Conservation (phyloP, 1,139 yeast genomes). For the Candida frijolesensis region DNA sequence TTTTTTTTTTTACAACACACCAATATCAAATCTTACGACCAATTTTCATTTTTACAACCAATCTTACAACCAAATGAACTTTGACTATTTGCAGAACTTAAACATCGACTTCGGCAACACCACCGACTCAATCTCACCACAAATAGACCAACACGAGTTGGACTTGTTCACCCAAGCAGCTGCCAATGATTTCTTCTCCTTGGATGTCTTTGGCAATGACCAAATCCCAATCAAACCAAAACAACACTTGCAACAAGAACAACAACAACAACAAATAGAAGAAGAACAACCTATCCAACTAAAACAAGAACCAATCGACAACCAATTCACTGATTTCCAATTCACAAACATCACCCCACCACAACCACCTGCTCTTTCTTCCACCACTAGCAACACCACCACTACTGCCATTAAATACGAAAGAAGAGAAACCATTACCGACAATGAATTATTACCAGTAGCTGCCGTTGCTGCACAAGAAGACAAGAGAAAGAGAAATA, state of each 20-base stretch:
- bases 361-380: background rate
- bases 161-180: constrained; percentile 43
- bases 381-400: background rate
- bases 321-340: constrained; percentile 2
- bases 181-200: constrained; percentile 45
- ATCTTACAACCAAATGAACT: constrained; percentile 30
- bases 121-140: constrained; percentile 22
- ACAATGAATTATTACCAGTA: background rate
- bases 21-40: background rate
- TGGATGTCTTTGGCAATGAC: constrained; percentile 42
- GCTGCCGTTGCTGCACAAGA: constrained; percentile 17
- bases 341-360: constrained; percentile 4
- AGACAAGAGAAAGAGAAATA: constrained; percentile 59
- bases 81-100: constrained; percentile 46
- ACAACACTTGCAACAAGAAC: constrained; percentile 9
- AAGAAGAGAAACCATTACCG: background rate
- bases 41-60: too few species aligned
- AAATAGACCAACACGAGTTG: constrained; percentile 35
- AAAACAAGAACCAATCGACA: constrained; percentile 11
- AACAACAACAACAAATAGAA: background rate
- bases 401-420: background rate
- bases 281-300: background rate
- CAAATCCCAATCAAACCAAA: constrained; percentile 19
- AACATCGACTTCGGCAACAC: constrained; percentile 36
- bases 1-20: background rate